phyloP scores from a whole-genome alignment of 2,329 filamentous ascomycete species.

The Aurifilum marmelostoma region DNA sequence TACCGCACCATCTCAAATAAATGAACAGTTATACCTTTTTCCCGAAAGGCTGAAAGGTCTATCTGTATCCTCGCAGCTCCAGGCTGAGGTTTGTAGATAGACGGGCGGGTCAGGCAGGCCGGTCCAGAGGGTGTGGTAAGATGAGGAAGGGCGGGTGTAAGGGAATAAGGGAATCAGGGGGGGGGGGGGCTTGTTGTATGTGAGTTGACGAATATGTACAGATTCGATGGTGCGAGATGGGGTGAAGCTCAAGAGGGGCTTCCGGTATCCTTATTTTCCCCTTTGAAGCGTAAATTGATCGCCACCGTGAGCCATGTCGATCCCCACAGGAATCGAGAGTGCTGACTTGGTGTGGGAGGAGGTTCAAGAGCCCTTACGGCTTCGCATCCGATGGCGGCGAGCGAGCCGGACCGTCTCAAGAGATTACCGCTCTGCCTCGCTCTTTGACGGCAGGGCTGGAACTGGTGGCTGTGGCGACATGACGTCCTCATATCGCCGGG shows the following conservation, averaged over 20 bases:
- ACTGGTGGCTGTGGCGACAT: constrained; percentile 11
- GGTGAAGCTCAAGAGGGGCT: constrained; percentile 17
- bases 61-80: constrained; percentile 16
- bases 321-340: neutral
- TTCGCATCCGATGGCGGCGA: no score
- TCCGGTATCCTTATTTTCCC: constrained; percentile 18
- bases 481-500: constrained; percentile 39
- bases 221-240: constrained; percentile 11
- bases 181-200: neutral
- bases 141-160: neutral
- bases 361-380: neutral
- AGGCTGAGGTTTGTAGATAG: constrained; percentile 11
- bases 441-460: constrained; percentile 5
- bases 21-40: neutral
- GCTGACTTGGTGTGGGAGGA: neutral
- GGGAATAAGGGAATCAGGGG: neutral
- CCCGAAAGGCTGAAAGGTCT: neutral
- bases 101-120: neutral
- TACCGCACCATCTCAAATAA: neutral
- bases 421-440: neutral
- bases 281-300: neutral
- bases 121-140: neutral
- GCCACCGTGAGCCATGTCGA: constrained; percentile 4
- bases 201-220: constrained; percentile 24
- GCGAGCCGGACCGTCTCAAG: no score